These are phyloP conservation scores for Trichoderma sp. DNA, from an alignment of 2,329 filamentous ascomycete species.

Conservation along the genomic window DNA sequence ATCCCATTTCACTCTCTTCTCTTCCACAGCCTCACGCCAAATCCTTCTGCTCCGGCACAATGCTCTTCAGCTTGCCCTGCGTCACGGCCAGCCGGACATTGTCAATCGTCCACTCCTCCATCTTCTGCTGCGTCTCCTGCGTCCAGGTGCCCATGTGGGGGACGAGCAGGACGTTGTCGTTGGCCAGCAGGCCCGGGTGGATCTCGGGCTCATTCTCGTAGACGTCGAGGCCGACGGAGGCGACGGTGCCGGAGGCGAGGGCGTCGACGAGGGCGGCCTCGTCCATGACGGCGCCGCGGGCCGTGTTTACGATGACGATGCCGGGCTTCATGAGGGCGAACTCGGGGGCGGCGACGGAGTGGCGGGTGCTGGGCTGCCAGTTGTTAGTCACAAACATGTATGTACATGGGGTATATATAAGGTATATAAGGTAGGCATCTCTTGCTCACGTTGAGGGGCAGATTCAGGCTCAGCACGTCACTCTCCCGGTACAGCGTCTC, in stretches of 20 bases:
- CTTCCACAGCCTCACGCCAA: not conserved
- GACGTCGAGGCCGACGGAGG: conserved; percentile 74
- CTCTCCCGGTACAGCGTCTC: conserved; percentile 69
- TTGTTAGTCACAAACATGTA: not conserved
- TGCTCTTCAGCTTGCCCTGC: conserved; percentile 63
- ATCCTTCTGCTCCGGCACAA: conserved; percentile 69
- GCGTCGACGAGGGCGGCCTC: conserved; percentile 77
- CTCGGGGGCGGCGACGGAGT: conserved; percentile 71
- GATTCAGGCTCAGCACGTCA: conserved; percentile 78
- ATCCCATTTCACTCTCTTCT: not conserved
- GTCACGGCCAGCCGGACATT: conserved; percentile 67
- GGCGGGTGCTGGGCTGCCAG: conserved; percentile 62
- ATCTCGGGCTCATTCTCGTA: conserved; percentile 79
- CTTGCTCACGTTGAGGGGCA: conserved; percentile 78
- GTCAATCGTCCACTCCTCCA: conserved; percentile 75
- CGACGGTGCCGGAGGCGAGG: conserved; percentile 68
- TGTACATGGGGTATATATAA: no score
- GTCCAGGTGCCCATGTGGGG: conserved; percentile 89
- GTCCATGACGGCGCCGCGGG: conserved; percentile 79
- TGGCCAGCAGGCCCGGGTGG: conserved; percentile 70
- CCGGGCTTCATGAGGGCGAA: conserved; percentile 78
- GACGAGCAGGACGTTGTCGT: conserved; percentile 71
- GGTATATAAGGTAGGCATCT: no score
- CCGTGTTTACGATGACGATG: conserved; percentile 78
- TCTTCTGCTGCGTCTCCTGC: conserved; percentile 62